Evolutionary conservation across 176 grass and related monocot species (phyloP), one percentile per base, ranked within the genome.

Genomic region (Cocos nucifera): DNA sequence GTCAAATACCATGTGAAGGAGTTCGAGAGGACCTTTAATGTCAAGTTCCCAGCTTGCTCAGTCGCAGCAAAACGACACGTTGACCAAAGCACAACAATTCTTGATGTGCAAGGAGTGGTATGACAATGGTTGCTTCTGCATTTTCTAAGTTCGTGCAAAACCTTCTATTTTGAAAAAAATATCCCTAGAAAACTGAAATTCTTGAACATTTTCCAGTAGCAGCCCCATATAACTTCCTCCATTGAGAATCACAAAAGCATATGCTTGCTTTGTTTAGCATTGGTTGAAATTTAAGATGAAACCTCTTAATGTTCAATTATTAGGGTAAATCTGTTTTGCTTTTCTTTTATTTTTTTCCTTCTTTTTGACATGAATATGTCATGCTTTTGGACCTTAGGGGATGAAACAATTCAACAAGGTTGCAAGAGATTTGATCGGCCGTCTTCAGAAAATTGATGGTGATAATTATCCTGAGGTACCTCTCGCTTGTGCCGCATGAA

Each of bases 51-150:
- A 4, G 84, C 93, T 0, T 98, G 93, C 73, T 92, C 93, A 56
- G 86, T 98, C 50, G 70, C 87, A 15, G 81, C 70, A 3, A 98
- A 88, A 77, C 69, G 71, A 7, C 93, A 98, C 28, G 67, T 98
- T 54, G 93, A 98, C 56, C 93, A 98, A 80, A 98, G 93, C 79
- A 91, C 87, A 60, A 98, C 87, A 62, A 98, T 98, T 77, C 82
- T 98, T 26, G 93, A 98, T 67, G 93, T 92, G 56, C 78, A 86
- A 73, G 93, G 93, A 65, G 87, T 98, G 70, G 93, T 95, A 73
- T 19, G 4, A 18, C 35, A 14, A 44, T 44, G 9, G 35, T 44
- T 44, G 9, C 9, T 44, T 44, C 8, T 44, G 35, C 35, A 44
- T 44, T 12, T 44, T 44, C 35, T 44, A 44, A 14, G 35, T 12